A percentile compares a stretch with the other conserved stretches of the same genome.
Conservation (phyloP, 106 monocot species). For the Allium sativum region DNA sequence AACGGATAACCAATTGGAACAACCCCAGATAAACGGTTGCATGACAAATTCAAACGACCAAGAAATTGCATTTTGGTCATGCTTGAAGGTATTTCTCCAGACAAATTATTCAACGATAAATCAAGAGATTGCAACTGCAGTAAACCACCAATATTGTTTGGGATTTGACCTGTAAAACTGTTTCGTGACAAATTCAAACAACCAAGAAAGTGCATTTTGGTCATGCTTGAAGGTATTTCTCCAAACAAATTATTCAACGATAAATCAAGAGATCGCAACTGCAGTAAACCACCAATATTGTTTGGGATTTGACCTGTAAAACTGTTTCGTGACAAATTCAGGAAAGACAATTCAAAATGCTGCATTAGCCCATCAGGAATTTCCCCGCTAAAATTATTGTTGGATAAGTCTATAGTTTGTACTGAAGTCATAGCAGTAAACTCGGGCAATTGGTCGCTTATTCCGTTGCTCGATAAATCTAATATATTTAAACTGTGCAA, state of each 20-base stretch:
- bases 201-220: too few species aligned
- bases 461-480: not conserved
- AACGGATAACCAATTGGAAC: conserved; percentile 3
- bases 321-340: not conserved
- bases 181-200: conserved; percentile 5
- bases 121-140: conserved; percentile 2
- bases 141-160: not conserved
- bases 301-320: not conserved
- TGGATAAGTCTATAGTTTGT: conserved; percentile 1
- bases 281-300: not conserved
- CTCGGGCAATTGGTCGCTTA: not conserved
- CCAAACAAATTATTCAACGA: conserved; percentile 2
- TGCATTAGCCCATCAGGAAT: not conserved
- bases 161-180: conserved; percentile 4
- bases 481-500: not conserved
- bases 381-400: not conserved
- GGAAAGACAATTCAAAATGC: not conserved
- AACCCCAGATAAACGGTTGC: conserved; percentile 1
- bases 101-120: conserved; percentile 2
- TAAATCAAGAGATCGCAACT: conserved; percentile 2
- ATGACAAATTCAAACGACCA: conserved; percentile 3
- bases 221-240: too few species aligned
- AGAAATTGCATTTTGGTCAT: not conserved
- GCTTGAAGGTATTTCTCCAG: not conserved
- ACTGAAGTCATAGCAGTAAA: not conserved